Evolutionary conservation across 83 land plant species (phyloP).

Genomic region (Diphasiastrum complanatum): DNA sequence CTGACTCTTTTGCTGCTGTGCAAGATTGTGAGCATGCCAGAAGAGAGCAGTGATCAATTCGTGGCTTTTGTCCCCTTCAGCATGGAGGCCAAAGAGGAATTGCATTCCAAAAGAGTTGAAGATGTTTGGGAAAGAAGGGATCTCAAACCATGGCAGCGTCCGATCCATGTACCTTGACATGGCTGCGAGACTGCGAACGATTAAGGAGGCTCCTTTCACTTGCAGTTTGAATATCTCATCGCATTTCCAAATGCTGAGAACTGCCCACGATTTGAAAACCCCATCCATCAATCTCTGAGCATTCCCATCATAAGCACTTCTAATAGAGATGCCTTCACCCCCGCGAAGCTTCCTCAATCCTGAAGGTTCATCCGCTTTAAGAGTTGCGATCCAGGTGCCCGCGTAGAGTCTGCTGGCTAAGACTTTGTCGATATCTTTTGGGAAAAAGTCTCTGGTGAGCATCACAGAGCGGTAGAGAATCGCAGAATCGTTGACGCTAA

Average conservation of each 20-base stretch:
- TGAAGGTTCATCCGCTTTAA: slow-evolving; percentile 11
- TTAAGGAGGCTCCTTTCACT: slow-evolving; percentile 45
- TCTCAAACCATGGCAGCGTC: slow-evolving; percentile 44
- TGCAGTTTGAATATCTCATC: slow-evolving; percentile 34
- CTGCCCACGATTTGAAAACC: slow-evolving; percentile 20
- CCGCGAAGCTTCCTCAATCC: neutral
- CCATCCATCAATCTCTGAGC: neutral
- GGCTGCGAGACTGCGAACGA: slow-evolving; percentile 21
- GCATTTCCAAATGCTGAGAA: slow-evolving; percentile 44
- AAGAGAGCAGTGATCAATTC: slow-evolving; percentile 39
- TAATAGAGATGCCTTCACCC: neutral
- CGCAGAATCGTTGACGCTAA: slow-evolving; percentile 44
- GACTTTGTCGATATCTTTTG: slow-evolving; percentile 64
- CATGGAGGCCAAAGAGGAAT: slow-evolving; percentile 62
- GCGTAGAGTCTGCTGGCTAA: slow-evolving; percentile 48
- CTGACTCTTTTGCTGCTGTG: slow-evolving; percentile 31
- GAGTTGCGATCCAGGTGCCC: slow-evolving; percentile 58
- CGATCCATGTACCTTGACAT: slow-evolving; percentile 48
- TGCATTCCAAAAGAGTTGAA: slow-evolving; percentile 61
- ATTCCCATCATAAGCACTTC: slow-evolving; percentile 22
- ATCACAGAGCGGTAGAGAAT: slow-evolving; percentile 53
- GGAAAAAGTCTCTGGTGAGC: slow-evolving; percentile 77
- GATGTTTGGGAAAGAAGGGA: slow-evolving; percentile 66
- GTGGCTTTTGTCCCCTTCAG: slow-evolving; percentile 41
- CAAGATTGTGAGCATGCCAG: slow-evolving; percentile 50